Base-by-base conservation (phyloP, 805 yeast species). In the Kazachstania africana region DNA sequence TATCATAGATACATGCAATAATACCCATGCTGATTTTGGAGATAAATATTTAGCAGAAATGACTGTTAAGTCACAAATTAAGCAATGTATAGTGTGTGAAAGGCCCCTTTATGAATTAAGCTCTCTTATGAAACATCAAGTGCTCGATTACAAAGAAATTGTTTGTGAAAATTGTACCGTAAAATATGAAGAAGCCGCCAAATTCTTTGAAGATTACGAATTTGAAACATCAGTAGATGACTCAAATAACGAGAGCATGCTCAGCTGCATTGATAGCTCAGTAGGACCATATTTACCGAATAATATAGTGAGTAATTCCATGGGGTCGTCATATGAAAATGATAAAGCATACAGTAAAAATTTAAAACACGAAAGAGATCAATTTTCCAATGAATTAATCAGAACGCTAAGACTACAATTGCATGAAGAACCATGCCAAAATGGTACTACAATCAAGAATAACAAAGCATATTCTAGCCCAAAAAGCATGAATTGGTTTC, bases 31-130 rank as follows among this genome's bases (percentile, higher is more conserved):
- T 19, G 22, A 19, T 10, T 19, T 15, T 24, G 37, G 34, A 15
- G 57, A 51, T 27, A 35, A 38, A 29, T 51, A 51, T 31, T 30
- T 51, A 12, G 36, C 38, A 1, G 38, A 39, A 5, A 26, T 47
- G 4, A 33, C 39, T 12, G 31, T 39, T 15, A 35, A 35, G 14
- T 31, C 49, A 0, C 40, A 47, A 2, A 32, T 63, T 29, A 58
- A 55, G 30, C 52, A 50, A 28, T 78, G 88, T 47, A 71, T 75
- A n/a, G 57, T 78, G 9, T 78, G 88, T 50, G 82, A 76, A 24
- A 68, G 66, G 33, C 81, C 84, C 12, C 49, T 78, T 18, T 78
- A 77, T 48, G 84, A 78, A 36, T 41, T 75, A 50, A 58, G 78
- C 38, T 40, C 42, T 6, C 31, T 44, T 13, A 17, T 47, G 8